These are phyloP conservation scores for Coleophoma eucalyptorum DNA, from an alignment of 2,329 filamentous ascomycete genomes.

Conservation along the genomic window DNA sequence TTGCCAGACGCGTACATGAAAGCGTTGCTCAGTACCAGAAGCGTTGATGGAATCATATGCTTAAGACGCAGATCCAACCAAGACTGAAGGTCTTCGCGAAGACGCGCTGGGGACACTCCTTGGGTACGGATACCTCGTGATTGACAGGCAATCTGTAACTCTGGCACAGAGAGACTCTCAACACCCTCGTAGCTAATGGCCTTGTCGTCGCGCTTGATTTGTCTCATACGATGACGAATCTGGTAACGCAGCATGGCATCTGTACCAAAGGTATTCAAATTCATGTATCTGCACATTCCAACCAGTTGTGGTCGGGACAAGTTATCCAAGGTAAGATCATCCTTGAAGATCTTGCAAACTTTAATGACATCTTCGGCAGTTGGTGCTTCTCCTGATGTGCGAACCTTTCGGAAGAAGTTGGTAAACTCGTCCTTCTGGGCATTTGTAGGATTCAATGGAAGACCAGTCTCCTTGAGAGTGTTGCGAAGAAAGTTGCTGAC, in stretches of 20 bases:
- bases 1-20: slow-evolving; percentile 93
- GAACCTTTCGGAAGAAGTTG: slow-evolving; percentile 95
- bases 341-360: slow-evolving; percentile 98
- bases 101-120: slow-evolving; percentile 80
- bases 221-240: slow-evolving; percentile 94
- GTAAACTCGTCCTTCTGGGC: slow-evolving; percentile 91
- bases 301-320: slow-evolving; percentile 92
- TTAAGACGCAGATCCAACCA: slow-evolving; percentile 94
- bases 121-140: slow-evolving; percentile 90
- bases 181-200: slow-evolving; percentile 94
- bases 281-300: slow-evolving; percentile 98
- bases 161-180: slow-evolving; percentile 85
- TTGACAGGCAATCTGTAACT: slow-evolving; percentile 88
- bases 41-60: slow-evolving; percentile 92
- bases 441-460: slow-evolving; percentile 79
- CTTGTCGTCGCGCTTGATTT: slow-evolving; percentile 97
- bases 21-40: slow-evolving; percentile 92
- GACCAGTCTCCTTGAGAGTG: slow-evolving; percentile 87
- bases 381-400: slow-evolving; percentile 85
- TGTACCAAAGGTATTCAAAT: slow-evolving; percentile 93
- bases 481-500: slow-evolving; percentile 86
- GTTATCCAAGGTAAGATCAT: slow-evolving; percentile 96
- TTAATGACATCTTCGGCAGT: slow-evolving; percentile 92
- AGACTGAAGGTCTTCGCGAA: slow-evolving; percentile 85
- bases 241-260: slow-evolving; percentile 98